Percentiles rank a stretch among this genome's conserved stretches.
Evolutionary conservation across 2,329 filamentous ascomycete genomes (phyloP).

Genomic region (Grosmannia serpens): DNA sequence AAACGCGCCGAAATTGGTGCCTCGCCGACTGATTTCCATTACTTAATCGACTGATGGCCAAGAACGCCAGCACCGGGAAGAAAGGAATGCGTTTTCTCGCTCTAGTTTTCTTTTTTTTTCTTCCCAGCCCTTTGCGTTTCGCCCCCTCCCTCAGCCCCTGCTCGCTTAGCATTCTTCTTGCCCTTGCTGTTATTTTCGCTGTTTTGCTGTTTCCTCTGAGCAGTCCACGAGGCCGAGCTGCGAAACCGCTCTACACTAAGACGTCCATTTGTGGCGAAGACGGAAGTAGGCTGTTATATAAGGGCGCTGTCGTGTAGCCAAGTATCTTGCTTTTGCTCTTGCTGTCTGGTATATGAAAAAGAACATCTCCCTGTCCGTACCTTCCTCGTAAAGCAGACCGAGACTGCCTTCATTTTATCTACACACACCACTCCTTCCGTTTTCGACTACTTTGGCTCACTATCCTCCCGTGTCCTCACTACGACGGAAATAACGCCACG

Average conservation of each 20-base stretch:
- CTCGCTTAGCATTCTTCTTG: neutral
- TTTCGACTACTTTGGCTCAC: neutral
- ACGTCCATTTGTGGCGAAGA: slow-evolving; percentile 2
- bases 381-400: neutral
- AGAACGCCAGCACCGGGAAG: neutral
- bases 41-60: slow-evolving; percentile 5
- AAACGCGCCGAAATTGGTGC: neutral
- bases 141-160: neutral
- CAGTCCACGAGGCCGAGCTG: neutral
- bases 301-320: neutral
- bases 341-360: neutral
- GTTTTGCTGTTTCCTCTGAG: neutral
- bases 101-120: neutral
- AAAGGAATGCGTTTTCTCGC: neutral
- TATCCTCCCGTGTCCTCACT: neutral
- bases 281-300: neutral
- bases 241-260: neutral
- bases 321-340: neutral
- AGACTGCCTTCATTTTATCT: neutral
- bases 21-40: slow-evolving; percentile 4
- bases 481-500: neutral
- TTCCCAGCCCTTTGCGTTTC: neutral
- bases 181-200: neutral
- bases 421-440: neutral
- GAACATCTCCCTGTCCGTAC: neutral